Evolutionary conservation across 2,329 filamentous ascomycete species (phyloP).

Genomic region (Aureobasidium sp.): DNA sequence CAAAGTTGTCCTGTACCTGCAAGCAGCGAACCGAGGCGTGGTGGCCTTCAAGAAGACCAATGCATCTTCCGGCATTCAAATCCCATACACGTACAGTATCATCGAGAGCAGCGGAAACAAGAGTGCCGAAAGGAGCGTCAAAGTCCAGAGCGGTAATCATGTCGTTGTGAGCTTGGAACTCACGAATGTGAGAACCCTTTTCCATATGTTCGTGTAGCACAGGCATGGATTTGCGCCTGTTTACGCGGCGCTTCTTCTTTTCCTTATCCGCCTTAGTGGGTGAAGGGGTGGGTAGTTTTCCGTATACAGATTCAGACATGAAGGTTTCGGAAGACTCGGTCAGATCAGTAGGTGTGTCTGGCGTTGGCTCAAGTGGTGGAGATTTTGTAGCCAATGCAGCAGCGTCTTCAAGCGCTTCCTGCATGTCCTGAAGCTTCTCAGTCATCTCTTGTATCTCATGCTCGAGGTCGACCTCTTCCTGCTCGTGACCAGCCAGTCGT

Average conservation of each 20-base stretch:
- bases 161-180: constrained; percentile 82
- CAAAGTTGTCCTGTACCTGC: constrained; percentile 91
- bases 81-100: constrained; percentile 97
- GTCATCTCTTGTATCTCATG: constrained; percentile 63
- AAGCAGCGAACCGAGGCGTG: constrained; percentile 86
- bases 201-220: constrained; percentile 93
- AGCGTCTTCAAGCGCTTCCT: constrained; percentile 48
- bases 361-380: constrained; percentile 14
- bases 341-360: constrained; percentile 20
- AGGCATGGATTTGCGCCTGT: constrained; percentile 76
- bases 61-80: constrained; percentile 83
- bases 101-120: constrained; percentile 87
- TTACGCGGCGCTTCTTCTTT: constrained; percentile 43
- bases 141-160: constrained; percentile 87
- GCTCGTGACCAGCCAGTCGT: constrained; percentile 73
- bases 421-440: constrained; percentile 53
- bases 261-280: constrained; percentile 37
- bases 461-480: constrained; percentile 83
- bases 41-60: constrained; percentile 86
- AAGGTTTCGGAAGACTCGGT: constrained; percentile 54
- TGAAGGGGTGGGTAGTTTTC: constrained; percentile 67
- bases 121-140: constrained; percentile 90
- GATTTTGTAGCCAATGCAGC: constrained; percentile 36
- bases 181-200: constrained; percentile 77
- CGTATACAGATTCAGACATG: constrained; percentile 97